Percentiles rank a stretch among this genome's conserved stretches.
Evolutionary conservation across 2,329 filamentous ascomycete species (phyloP).

Genomic region (Coniochaeta prunicola): DNA sequence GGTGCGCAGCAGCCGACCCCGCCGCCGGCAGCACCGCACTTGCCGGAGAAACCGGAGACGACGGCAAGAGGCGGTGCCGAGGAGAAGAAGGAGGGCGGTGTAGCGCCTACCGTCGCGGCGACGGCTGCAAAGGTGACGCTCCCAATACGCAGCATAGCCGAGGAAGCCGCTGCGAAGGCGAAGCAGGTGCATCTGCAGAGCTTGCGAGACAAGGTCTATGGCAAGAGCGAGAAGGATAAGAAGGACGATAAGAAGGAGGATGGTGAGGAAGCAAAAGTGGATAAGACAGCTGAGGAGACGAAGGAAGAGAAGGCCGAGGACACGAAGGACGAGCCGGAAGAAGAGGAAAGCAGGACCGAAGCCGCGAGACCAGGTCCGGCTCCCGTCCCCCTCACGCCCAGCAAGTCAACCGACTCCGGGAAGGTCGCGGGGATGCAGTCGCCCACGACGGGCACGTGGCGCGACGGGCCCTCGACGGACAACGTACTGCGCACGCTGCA

Average conservation of each 20-base stretch:
- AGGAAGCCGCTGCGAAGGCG: slow-evolving; percentile 60
- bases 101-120: slow-evolving; percentile 17
- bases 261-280: slow-evolving; percentile 6
- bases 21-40: slow-evolving; percentile 11
- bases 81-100: slow-evolving; percentile 13
- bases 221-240: slow-evolving; percentile 26
- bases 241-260: slow-evolving; percentile 9
- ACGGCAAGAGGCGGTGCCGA: slow-evolving; percentile 12
- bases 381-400: background rate
- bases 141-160: slow-evolving; percentile 47
- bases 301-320: slow-evolving; percentile 9
- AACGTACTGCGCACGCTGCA: slow-evolving; percentile 27
- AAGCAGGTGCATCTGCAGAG: slow-evolving; percentile 50
- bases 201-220: slow-evolving; percentile 48
- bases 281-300: slow-evolving; percentile 7
- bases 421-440: slow-evolving; percentile 32
- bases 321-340: background rate
- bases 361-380: slow-evolving; percentile 5
- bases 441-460: slow-evolving; percentile 37
- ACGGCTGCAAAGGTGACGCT: slow-evolving; percentile 23
- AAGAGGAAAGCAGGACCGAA: slow-evolving; percentile 11
- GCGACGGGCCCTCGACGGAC: slow-evolving; percentile 15
- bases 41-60: slow-evolving; percentile 14
- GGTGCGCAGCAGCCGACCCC: background rate
- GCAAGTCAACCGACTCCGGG: background rate